Conservation (phyloP, 768 basidiomycete genomes). For the Russula emetica region DNA sequence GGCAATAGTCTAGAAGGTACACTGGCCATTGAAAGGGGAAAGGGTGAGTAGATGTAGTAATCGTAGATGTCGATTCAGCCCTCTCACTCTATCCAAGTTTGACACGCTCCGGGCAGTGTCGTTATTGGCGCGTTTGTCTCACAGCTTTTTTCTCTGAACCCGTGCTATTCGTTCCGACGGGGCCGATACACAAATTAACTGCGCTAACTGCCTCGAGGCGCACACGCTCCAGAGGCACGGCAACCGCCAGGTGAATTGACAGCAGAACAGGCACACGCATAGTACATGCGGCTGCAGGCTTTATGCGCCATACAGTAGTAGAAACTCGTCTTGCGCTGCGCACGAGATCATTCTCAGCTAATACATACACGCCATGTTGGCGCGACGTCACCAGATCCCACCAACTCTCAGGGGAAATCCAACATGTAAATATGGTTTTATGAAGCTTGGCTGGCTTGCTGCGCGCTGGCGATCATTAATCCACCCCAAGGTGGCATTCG, state of each 20-base stretch:
- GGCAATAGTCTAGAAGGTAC: too few species aligned
- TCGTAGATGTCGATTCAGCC: too few species aligned
- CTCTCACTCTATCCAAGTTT: too few species aligned
- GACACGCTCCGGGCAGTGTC: background rate
- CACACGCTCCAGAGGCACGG: conserved; percentile 24
- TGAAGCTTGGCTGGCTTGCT: background rate
- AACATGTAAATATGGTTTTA: conserved; percentile 3
- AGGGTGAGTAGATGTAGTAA: too few species aligned
- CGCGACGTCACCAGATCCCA: conserved; percentile 11
- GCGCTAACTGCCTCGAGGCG: conserved; percentile 25
- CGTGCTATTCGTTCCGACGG: conserved; percentile 1
- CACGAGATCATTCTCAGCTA: background rate
- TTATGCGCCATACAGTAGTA: background rate
- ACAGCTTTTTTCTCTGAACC: background rate
- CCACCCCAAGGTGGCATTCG: background rate
- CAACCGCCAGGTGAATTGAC: conserved; percentile 15
- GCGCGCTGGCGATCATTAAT: conserved; percentile 7
- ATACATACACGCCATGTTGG: conserved; percentile 2
- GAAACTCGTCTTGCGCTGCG: background rate
- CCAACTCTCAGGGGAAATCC: background rate
- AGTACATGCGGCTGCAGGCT: conserved; percentile 18
- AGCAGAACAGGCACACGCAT: conserved; percentile 13
- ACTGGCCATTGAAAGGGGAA: too few species aligned
- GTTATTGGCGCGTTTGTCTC: background rate
- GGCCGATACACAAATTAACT: background rate